A percentile compares a stretch with the other conserved stretches of the same genome.
phyloP scores from a whole-genome alignment of 1,284 basidiomycete species.

The Trametes polyzona region DNA sequence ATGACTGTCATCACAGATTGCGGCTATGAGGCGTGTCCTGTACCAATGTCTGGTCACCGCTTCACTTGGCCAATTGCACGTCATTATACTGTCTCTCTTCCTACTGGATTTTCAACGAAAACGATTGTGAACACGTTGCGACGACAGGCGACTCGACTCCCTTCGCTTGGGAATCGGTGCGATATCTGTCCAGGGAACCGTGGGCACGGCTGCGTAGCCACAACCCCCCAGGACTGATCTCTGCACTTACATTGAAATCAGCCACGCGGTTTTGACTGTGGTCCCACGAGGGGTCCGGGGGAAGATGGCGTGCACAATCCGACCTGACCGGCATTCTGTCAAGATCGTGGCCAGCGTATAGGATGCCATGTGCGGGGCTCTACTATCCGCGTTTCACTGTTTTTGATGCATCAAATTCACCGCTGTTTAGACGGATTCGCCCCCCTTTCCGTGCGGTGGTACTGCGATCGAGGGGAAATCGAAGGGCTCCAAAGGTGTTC shows the following conservation, averaged over 20 bases:
- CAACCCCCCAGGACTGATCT: background rate
- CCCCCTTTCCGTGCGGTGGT: background rate
- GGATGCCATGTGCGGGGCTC: background rate
- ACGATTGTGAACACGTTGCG: too few species aligned
- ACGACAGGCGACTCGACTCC: too few species aligned
- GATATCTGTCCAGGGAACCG: too few species aligned
- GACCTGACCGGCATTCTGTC: background rate
- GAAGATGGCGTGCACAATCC: background rate
- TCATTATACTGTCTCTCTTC: too few species aligned
- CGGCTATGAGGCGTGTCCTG: background rate
- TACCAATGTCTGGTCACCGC: background rate
- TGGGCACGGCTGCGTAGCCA: too few species aligned
- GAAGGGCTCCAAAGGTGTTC: background rate
- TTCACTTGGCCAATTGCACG: too few species aligned
- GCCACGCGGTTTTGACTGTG: background rate
- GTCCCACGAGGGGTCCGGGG: background rate
- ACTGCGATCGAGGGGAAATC: background rate
- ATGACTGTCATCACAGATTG: background rate
- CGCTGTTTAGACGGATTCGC: background rate
- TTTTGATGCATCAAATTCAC: slow-evolving; percentile 1
- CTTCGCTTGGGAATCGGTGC: too few species aligned
- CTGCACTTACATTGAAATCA: background rate
- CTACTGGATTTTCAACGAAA: too few species aligned
- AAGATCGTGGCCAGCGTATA: background rate
- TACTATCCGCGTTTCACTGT: background rate